Evolutionary conservation across 2,329 filamentous ascomycete genomes (phyloP).

Genomic region (Aureobasidium sp.): DNA sequence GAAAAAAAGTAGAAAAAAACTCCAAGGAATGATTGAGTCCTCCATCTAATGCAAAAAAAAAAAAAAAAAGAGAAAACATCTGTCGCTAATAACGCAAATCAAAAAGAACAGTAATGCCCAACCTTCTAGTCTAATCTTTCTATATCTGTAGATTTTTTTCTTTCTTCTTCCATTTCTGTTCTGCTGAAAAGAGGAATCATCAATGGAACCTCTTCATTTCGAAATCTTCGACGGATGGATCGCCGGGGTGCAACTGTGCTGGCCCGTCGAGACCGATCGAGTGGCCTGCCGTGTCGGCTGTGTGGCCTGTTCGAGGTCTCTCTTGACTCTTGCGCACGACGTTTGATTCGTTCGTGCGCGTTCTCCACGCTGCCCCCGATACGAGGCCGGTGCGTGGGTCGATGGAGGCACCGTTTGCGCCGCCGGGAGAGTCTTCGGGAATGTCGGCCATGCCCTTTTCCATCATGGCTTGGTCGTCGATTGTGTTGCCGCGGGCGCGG

Average conservation of each 20-base stretch:
- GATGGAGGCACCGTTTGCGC: constrained; percentile 16
- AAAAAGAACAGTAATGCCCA: neutral
- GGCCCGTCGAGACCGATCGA: neutral
- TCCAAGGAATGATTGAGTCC: neutral
- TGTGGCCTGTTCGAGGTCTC: neutral
- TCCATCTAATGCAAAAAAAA: neutral
- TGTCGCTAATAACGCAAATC: neutral
- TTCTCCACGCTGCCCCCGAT: constrained; percentile 23
- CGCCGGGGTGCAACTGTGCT: constrained; percentile 2
- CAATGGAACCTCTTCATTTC: constrained; percentile 12
- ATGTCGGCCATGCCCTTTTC: constrained; percentile 31
- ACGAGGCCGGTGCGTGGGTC: constrained; percentile 27
- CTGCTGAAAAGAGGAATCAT: no score
- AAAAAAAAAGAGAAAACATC: neutral
- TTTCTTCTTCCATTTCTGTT: neutral
- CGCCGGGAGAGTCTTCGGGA: constrained; percentile 21
- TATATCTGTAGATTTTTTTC: neutral
- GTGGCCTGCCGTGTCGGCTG: neutral
- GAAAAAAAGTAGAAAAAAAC: neutral
- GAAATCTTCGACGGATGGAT: constrained; percentile 10
- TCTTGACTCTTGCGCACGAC: constrained; percentile 1
- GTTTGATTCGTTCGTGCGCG: constrained; percentile 23
- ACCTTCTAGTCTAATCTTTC: neutral
- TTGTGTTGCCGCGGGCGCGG: constrained; percentile 25
- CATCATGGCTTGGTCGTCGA: constrained; percentile 24